Evolutionary conservation across 306 rosid genomes (phyloP), one percentile per base, ranked within the genome.

Genomic region (Sechiopsis laciniata): DNA sequence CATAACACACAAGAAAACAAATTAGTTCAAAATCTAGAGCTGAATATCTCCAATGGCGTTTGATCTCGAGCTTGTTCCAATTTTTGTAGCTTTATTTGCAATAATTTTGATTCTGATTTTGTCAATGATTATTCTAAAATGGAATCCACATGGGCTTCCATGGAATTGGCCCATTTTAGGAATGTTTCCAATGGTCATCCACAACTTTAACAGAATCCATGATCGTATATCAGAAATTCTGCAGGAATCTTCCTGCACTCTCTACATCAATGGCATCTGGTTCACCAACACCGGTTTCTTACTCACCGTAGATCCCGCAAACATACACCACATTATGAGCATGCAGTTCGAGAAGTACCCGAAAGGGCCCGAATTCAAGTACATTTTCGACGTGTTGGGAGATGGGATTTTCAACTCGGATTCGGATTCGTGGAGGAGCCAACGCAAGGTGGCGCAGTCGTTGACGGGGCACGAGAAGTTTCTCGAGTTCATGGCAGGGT

Each of bases 321-420:
- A 87, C 8, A 77, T 87, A 3, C 76, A 76, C 15, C 73, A 83
- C 73, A 80, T 83, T 4, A 16, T 65, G 40, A 77, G 46, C 62
- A 29, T 7, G 20, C 75, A 64, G 42, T 80, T 80, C 20, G 46
- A 60, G 0, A 80, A 80, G 11, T 83, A 74, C 22, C 73, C 75
- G 0, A 77, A 77, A 35, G 86, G 84, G 5, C 54, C 79, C 0
- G 77, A 80, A 1, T 83, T 76, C 19, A 51, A 46, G 35, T 68
- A 66, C 72, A 71, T 77, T 6, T 83, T 83, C 51, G 86, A 83
- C 7, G 35, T 76, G 42, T 20, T 80, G 0, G 86, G 82, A 52
- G 84, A 83, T 3, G 86, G 84, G 64, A 77, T 83, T 65, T 65
- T 83, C 58, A 71, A 24, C 51, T 22, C 74, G 5, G 84, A 83